Evolutionary conservation across 169 alveolate genomes (phyloP).

Genomic region (Cryptosporidium andersoni): DNA sequence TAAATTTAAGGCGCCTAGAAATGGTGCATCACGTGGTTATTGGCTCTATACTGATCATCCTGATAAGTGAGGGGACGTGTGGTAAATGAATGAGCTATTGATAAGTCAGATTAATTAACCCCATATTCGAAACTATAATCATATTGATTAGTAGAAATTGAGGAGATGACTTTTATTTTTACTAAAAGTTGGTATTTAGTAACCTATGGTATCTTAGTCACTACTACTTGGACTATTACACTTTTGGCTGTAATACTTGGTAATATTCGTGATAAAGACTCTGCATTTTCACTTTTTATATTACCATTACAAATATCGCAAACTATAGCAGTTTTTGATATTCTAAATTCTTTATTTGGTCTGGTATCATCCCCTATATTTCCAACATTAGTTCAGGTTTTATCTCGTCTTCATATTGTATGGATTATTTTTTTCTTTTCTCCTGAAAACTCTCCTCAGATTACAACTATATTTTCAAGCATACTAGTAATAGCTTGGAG

Average conservation of each 20-base stretch:
- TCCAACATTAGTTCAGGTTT: conserved; percentile 49
- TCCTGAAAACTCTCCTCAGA: conserved; percentile 40
- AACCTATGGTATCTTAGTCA: conserved; percentile 26
- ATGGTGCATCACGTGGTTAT: not conserved
- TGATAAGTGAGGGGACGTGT: no score
- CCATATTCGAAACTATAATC: not conserved
- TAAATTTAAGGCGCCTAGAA: not conserved
- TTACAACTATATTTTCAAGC: conserved; percentile 31
- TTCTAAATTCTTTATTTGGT: conserved; percentile 48
- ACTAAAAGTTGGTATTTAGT: conserved; percentile 25
- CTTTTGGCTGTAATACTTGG: conserved; percentile 3
- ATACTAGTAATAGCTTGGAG: conserved; percentile 72
- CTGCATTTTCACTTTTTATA: not conserved
- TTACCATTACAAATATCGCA: conserved; percentile 46
- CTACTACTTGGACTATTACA: conserved; percentile 34
- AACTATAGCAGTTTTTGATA: conserved; percentile 52
- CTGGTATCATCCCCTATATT: conserved; percentile 38
- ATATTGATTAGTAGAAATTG: conserved; percentile 1
- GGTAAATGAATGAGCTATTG: no score
- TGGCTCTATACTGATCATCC: no score
- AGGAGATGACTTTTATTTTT: conserved; percentile 9
- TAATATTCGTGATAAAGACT: conserved; percentile 2
- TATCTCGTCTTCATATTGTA: conserved; percentile 60
- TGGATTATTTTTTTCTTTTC: conserved; percentile 67
- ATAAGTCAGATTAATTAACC: no score